Conservation (phyloP, 352 stramenopile species). For the Pythium vanterpoolii region DNA sequence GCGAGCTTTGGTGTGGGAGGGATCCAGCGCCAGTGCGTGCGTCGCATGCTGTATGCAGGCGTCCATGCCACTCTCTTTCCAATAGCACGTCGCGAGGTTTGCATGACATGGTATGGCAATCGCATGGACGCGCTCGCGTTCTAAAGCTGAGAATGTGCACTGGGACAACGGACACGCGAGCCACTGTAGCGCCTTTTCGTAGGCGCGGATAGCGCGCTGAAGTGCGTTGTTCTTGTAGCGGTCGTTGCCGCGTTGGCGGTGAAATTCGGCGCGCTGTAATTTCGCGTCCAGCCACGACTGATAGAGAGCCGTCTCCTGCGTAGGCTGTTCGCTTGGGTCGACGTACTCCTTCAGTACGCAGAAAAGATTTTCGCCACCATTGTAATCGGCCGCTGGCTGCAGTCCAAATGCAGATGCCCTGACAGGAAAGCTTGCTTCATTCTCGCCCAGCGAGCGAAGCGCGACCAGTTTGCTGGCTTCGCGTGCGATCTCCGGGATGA, state of each 20-base stretch:
- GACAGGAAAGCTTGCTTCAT: neutral
- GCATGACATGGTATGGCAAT: slow-evolving; percentile 46
- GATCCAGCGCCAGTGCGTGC: slow-evolving; percentile 38
- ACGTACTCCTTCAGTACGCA: slow-evolving; percentile 3
- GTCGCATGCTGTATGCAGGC: slow-evolving; percentile 50
- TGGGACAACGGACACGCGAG: slow-evolving; percentile 39
- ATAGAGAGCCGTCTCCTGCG: neutral
- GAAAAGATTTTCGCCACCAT: neutral
- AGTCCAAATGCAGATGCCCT: slow-evolving; percentile 1
- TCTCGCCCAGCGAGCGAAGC: neutral
- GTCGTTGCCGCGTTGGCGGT: slow-evolving; percentile 50
- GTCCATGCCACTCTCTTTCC: slow-evolving; percentile 38
- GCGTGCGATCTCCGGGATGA: slow-evolving; percentile 7
- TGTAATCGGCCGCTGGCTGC: neutral
- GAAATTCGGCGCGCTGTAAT: slow-evolving; percentile 35
- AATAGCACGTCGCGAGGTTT: slow-evolving; percentile 66
- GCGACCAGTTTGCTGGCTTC: slow-evolving; percentile 4
- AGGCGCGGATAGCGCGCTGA: slow-evolving; percentile 31
- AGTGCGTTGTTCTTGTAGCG: slow-evolving; percentile 43
- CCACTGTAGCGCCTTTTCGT: slow-evolving; percentile 41
- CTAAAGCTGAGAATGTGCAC: slow-evolving; percentile 34
- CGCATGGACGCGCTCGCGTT: slow-evolving; percentile 30
- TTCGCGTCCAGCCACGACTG: slow-evolving; percentile 52
- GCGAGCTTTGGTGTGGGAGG: slow-evolving; percentile 54
- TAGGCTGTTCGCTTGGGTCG: neutral